Evolutionary conservation across 768 basidiomycete species (phyloP).

Genomic region (Termitomyces sp.): DNA sequence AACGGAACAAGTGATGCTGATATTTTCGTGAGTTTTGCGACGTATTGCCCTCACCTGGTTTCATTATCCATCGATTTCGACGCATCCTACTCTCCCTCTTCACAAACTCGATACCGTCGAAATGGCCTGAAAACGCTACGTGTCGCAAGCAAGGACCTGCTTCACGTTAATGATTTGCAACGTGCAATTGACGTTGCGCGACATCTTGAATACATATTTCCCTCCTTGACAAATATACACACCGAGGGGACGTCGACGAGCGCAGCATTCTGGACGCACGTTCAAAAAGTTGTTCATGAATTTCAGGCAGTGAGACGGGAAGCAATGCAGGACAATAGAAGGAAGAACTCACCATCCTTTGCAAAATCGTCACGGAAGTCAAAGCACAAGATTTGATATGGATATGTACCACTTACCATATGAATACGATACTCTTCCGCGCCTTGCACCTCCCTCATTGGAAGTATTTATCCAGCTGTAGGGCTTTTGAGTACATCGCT

Average conservation of each 20-base stretch:
- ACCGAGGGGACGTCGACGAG: not conserved
- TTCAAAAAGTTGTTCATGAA: not conserved
- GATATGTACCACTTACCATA: too few relatives aligned
- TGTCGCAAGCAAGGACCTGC: not conserved
- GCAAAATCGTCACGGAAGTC: too few relatives aligned
- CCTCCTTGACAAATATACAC: not conserved
- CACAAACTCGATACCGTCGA: not conserved
- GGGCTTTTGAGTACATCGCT: too few relatives aligned
- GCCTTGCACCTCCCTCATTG: too few relatives aligned
- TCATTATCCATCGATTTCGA: not conserved
- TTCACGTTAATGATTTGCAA: not conserved
- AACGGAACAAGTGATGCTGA: not conserved
- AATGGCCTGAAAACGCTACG: not conserved
- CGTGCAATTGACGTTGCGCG: not conserved
- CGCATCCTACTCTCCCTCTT: not conserved
- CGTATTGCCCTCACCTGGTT: not conserved
- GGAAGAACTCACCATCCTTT: not conserved
- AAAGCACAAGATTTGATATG: too few relatives aligned
- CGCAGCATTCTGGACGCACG: not conserved
- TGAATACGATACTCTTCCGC: too few relatives aligned
- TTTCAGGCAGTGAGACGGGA: not conserved
- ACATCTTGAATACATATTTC: not conserved
- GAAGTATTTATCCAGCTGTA: too few relatives aligned
- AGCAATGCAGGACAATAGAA: not conserved
- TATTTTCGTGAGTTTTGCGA: not conserved